These are phyloP conservation scores for Quercus parvula DNA, from an alignment of 306 rosid species.

Conservation along the genomic window DNA sequence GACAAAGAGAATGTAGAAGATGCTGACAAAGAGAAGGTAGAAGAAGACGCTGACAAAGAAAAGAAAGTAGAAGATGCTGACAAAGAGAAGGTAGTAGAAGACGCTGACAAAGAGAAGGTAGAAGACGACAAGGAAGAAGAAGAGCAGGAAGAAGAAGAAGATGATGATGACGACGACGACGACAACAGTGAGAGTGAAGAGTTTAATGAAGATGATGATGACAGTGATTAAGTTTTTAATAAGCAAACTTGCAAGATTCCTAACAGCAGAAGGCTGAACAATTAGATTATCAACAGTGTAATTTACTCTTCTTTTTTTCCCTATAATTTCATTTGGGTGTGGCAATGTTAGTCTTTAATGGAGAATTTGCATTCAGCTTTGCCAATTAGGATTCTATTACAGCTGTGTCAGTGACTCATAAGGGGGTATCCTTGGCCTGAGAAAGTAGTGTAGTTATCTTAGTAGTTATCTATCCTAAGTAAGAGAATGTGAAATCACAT, in stretches of 20 bases:
- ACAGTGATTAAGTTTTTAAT: conserved; percentile 45
- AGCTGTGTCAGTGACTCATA: not conserved
- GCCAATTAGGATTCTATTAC: not conserved
- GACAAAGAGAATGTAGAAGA: conserved; percentile 29
- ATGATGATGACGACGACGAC: conserved; percentile 23
- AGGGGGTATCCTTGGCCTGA: not conserved
- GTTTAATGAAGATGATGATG: conserved; percentile 63
- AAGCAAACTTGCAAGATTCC: conserved; percentile 8
- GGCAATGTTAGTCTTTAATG: not conserved
- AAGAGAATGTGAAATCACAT: too few species aligned
- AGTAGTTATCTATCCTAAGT: too few species aligned
- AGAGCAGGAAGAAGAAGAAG: conserved; percentile 48
- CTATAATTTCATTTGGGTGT: not conserved
- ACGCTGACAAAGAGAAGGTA: conserved; percentile 34
- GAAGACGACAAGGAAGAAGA: conserved; percentile 22
- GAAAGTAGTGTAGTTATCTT: too few species aligned
- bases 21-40: too few species aligned
- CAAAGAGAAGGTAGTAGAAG: conserved; percentile 36
- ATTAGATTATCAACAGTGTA: conserved; percentile 24
- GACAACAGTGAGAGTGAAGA: conserved; percentile 77
- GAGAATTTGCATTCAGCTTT: not conserved
- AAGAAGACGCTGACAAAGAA: conserved; percentile 29
- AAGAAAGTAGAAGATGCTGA: conserved; percentile 45
- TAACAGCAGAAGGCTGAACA: conserved; percentile 10
- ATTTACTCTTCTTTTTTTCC: not conserved